Conservation (phyloP, 192 early-diverging fungal genomes). For the Podila epigama region DNA sequence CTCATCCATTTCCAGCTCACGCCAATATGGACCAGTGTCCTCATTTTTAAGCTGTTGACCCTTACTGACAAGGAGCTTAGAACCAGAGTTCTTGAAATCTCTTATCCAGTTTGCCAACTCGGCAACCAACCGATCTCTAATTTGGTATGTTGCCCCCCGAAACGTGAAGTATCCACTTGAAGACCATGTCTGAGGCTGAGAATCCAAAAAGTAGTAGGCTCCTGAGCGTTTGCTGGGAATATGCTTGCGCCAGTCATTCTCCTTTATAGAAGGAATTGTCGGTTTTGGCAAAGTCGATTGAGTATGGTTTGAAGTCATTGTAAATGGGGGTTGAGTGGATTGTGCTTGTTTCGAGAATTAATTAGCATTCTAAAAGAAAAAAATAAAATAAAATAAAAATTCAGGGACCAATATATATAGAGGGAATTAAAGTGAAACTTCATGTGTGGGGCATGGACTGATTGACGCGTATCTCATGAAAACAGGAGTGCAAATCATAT, state of each 20-base stretch:
- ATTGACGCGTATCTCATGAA: no score
- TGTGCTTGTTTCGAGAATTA: no score
- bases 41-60: background rate
- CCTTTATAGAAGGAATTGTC: no score
- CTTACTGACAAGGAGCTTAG: background rate
- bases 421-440: no score
- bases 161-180: background rate
- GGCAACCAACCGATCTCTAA: background rate
- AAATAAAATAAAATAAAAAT: no score
- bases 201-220: background rate
- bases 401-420: no score
- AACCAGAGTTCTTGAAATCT: background rate
- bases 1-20: background rate
- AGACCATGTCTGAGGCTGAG: background rate
- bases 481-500: no score
- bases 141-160: background rate
- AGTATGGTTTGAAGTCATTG: no score
- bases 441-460: no score
- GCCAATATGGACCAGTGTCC: background rate
- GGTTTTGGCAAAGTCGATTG: no score
- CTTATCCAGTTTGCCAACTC: background rate
- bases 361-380: no score
- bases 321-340: no score
- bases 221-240: background rate
- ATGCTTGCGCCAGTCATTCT: background rate